A percentile compares a stretch with the other conserved stretches of the same genome.
These are phyloP conservation scores for Leavenworthia alabamica DNA, from an alignment of 345 rosid species.

Conservation along the genomic window DNA sequence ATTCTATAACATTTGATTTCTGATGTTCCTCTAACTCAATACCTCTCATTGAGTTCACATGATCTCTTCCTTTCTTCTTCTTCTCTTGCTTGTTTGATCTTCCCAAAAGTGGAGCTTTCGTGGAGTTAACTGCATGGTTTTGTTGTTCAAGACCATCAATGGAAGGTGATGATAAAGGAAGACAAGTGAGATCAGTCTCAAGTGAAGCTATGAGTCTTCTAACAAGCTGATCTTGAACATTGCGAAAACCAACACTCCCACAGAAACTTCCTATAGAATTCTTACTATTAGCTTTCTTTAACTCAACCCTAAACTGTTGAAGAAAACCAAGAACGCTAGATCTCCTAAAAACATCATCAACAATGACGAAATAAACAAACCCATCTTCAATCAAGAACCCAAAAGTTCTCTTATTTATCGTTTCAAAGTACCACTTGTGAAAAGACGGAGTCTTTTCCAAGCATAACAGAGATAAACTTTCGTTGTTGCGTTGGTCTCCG, in stretches of 20 bases:
- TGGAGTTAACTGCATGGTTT: slow-evolving; percentile 38
- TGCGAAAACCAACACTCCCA: slow-evolving; percentile 30
- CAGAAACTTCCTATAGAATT: slow-evolving; percentile 54
- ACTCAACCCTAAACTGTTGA: slow-evolving; percentile 55
- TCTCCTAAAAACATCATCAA: slow-evolving; percentile 47
- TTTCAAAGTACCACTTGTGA: slow-evolving; percentile 85
- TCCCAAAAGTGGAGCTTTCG: slow-evolving; percentile 67
- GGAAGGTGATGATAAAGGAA: slow-evolving; percentile 40
- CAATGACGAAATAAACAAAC: slow-evolving; percentile 54
- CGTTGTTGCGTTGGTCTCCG: slow-evolving; percentile 51
- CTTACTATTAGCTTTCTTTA: slow-evolving; percentile 45
- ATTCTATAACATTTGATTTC: slow-evolving; percentile 42
- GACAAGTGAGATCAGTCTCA: slow-evolving; percentile 39
- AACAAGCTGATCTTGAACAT: slow-evolving; percentile 56
- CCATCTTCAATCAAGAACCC: slow-evolving; percentile 70
- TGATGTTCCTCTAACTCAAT: slow-evolving; percentile 57
- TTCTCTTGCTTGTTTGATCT: slow-evolving; percentile 49
- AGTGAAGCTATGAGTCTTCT: slow-evolving; percentile 51
- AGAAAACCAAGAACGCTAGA: slow-evolving; percentile 47
- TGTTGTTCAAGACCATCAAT: slow-evolving; percentile 11
- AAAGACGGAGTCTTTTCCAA: slow-evolving; percentile 57
- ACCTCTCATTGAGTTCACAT: slow-evolving; percentile 37
- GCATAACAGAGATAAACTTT: slow-evolving; percentile 50
- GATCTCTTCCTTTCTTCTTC: slow-evolving; percentile 64
- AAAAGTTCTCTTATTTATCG: slow-evolving; percentile 43